Conservation (phyloP, 2,329 filamentous ascomycete species). For the Ophiosphaerella narmari region DNA sequence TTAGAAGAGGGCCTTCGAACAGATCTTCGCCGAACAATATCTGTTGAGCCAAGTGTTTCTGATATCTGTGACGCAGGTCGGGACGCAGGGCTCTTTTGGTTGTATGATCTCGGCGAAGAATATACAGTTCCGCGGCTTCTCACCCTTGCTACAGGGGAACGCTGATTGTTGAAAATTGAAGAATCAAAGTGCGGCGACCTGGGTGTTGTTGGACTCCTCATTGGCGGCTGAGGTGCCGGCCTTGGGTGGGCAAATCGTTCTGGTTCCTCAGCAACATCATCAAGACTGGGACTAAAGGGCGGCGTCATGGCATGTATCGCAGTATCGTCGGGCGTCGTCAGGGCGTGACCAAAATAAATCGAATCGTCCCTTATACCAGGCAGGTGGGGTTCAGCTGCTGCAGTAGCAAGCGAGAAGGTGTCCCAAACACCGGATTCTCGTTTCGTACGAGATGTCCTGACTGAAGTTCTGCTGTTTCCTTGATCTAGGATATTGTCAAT, state of each 20-base stretch:
- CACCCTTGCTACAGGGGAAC: constrained; percentile 23
- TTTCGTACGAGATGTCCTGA: constrained; percentile 21
- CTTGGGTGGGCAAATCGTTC: constrained; percentile 41
- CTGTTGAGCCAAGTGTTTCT: constrained; percentile 52
- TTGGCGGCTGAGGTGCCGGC: constrained; percentile 39
- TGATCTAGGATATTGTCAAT: constrained; percentile 26
- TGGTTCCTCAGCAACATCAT: constrained; percentile 45
- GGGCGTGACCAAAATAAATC: constrained; percentile 43
- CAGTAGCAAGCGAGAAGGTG: constrained; percentile 26
- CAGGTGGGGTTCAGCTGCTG: constrained; percentile 15
- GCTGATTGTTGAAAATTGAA: constrained; percentile 32
- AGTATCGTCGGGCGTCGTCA: constrained; percentile 50
- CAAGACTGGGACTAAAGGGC: constrained; percentile 47
- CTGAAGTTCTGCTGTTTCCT: background rate
- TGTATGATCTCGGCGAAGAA: constrained; percentile 28
- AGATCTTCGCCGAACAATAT: constrained; percentile 31
- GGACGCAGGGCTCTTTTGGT: constrained; percentile 23
- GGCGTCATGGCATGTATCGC: constrained; percentile 47
- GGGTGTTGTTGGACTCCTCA: constrained; percentile 29
- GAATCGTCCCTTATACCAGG: constrained; percentile 37
- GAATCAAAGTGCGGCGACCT: constrained; percentile 34
- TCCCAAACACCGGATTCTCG: constrained; percentile 43
- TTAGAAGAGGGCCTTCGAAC: constrained; percentile 22
- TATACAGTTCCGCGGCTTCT: constrained; percentile 28
- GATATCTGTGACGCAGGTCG: constrained; percentile 49